Base-by-base conservation (phyloP, 2,329 filamentous ascomycete species). In the Nothophoma quercina region DNA sequence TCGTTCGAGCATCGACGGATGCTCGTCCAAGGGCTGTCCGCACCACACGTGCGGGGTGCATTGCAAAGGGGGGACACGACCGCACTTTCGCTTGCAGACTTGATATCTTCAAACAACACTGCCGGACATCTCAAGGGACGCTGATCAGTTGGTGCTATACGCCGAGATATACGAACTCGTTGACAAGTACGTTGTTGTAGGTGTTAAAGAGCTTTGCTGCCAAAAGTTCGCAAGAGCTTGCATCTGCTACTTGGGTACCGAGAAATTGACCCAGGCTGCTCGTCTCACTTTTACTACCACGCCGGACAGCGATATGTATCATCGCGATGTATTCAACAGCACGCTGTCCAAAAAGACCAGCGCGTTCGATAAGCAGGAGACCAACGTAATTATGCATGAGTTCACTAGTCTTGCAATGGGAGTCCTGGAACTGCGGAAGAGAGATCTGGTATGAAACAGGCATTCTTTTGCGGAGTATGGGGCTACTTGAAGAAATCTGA, bases 301-400 rank as follows among this genome's bases (percentile, higher is more conserved):
- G 3, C 60, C 62, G 1, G 51, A 66, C 3, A 15, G 48, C 1
- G 67, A 73, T 45, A 67, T 61, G 19, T 67, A 60, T 2, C 58
- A 73, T 34, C 58, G 69, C 7, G 60, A 70, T 32, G 58, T 66
- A 3, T 59, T 69, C 1, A 53, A 58, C 4, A 49, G 62, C 13
- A 66, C 56, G 2, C 54, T 74, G 2, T 43, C 59, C 1, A 55
- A 60, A 44, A 65, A 68, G 32, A 45, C 56, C 26, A 25, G 30
- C 2, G 5, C 49, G 13, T 16, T 52, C 12, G 22, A 51, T 5
- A 56, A 45, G 13, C 22, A 19, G 1, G 28, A 8, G 7, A 21
- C 50, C 13, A 23, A 45, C 16, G 15, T 8, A 6, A 7, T 55
- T 10, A 13, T 50, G 26, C 26, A 10, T 12, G 26, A 28, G 10